Evolutionary conservation across 129 eudicot genomes (phyloP), one percentile per base, ranked within the genome.

Genomic region (Tanacetum coccineum): DNA sequence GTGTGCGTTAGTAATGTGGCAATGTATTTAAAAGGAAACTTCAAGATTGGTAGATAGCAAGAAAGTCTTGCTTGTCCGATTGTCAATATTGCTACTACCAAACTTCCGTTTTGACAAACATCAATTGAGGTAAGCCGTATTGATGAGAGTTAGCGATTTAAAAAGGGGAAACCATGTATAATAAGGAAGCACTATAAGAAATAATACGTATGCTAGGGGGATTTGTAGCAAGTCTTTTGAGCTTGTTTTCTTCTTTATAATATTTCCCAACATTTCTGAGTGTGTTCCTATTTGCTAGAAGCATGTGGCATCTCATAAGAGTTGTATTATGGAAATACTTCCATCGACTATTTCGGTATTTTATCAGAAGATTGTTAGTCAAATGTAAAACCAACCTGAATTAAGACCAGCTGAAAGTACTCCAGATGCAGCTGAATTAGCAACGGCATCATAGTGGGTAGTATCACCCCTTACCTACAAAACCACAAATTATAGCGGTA

Each of bases 391-490:
- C 54, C 7, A 57, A 92, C 98, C 98, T 79, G 98, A 86, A 74
- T 74, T 88, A 62, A 93, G 74, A 49, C 87, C 91, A 50, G 98
- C 98, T 40, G 96, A 82, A 20, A 82, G 89, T 55, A 93, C 89
- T 59, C 98, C 98, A 54, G 98, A 93, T 62, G 96, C 87, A 47
- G 95, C 89, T 17, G 97, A 78, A 81, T 90, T 90, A 42, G 88
- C 95, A 46, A 90, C 97, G 52, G 97, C 95, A 71, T 90, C 97
- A 70, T 90, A 90, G 82, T 90, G 97, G 15, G 97, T 52, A 14
- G 97, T 90, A 59, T 87, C 95, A 57, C 97, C 97, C 66, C 66
- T 61, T 61, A 61, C 71, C 98, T 92, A 78, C 13, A 68, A 44
- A 70, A 36, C 68, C 72, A 55, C 49, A 72, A 18, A 52, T 32